phyloP scores from a whole-genome alignment of 2,329 filamentous ascomycete species.

The Botrytis sinoallii region DNA sequence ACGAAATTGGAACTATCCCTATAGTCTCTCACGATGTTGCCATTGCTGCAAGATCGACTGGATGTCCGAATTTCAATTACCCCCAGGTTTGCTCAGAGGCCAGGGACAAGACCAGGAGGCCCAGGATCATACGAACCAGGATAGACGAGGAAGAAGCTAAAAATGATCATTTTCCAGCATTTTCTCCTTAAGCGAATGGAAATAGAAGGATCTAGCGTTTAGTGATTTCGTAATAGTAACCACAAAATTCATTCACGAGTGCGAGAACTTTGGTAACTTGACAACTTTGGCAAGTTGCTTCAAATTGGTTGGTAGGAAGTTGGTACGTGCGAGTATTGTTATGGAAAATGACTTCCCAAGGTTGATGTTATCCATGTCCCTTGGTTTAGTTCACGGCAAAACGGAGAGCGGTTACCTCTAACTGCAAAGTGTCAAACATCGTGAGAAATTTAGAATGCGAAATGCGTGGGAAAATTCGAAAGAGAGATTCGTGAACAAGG shows the following conservation, averaged over 20 bases:
- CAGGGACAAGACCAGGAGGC: neutral
- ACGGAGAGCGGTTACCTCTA: slow-evolving; percentile 17
- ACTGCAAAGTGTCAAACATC: slow-evolving; percentile 20
- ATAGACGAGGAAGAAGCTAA: neutral
- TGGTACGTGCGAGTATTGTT: slow-evolving; percentile 1
- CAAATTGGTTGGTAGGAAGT: neutral
- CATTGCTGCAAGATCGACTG: slow-evolving; percentile 11
- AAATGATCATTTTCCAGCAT: neutral
- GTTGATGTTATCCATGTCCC: neutral
- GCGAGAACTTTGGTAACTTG: neutral
- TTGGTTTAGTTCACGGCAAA: neutral
- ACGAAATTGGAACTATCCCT: neutral
- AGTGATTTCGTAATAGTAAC: slow-evolving; percentile 17
- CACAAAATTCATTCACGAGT: slow-evolving; percentile 19
- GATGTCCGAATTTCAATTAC: slow-evolving; percentile 22
- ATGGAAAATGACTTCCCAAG: neutral
- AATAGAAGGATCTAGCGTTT: slow-evolving; percentile 3
- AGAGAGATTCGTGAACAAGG: neutral
- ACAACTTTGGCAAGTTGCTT: neutral
- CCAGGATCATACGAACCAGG: neutral
- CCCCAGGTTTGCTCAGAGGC: slow-evolving; percentile 20
- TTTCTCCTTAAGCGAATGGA: neutral
- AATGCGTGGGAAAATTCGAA: neutral
- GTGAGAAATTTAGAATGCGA: neutral
- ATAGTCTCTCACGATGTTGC: neutral